Percentiles rank a stretch among this genome's conserved stretches.
phyloP scores from a whole-genome alignment of 495 filamentous ascomycete genomes.

The Apodospora peruviana region DNA sequence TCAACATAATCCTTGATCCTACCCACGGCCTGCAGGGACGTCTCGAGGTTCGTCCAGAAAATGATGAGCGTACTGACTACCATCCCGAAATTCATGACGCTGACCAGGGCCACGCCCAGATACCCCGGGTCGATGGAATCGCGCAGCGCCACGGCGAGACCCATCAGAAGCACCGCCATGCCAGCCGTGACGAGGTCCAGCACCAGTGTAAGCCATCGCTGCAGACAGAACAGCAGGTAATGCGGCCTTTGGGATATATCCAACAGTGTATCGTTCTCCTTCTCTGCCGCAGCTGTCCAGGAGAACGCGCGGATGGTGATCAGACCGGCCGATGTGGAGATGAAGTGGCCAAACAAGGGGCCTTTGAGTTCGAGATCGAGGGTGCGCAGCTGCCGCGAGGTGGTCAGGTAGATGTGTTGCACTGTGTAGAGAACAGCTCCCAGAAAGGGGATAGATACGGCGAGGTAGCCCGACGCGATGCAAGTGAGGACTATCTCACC shows the following conservation, averaged over 20 bases:
- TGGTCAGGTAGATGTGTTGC: conserved; percentile 52
- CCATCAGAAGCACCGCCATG: conserved; percentile 33
- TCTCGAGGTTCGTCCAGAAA: conserved; percentile 37
- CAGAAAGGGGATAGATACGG: conserved; percentile 25
- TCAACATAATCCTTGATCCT: conserved; percentile 53
- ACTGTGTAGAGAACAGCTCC: conserved; percentile 36
- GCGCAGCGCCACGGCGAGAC: conserved; percentile 32
- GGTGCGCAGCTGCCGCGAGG: conserved; percentile 52
- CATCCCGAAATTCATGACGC: conserved; percentile 27
- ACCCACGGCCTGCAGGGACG: conserved; percentile 37
- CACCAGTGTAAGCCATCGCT: conserved; percentile 45
- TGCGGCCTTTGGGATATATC: conserved; percentile 44
- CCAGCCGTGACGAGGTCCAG: conserved; percentile 39
- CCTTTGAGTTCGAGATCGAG: conserved; percentile 45
- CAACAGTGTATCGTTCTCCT: conserved; percentile 42
- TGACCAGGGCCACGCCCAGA: conserved; percentile 35
- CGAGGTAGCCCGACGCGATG: conserved; percentile 20
- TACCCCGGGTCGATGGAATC: conserved; percentile 25
- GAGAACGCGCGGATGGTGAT: conserved; percentile 44
- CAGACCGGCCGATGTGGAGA: conserved; percentile 35
- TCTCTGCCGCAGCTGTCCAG: conserved; percentile 33
- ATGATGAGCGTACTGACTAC: conserved; percentile 31
- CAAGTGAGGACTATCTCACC: conserved; percentile 26
- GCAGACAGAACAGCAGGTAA: conserved; percentile 42
- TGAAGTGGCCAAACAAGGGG: conserved; percentile 32